phyloP scores from a whole-genome alignment of 441 rosid species.

The Pelargonium exstipulatum region DNA sequence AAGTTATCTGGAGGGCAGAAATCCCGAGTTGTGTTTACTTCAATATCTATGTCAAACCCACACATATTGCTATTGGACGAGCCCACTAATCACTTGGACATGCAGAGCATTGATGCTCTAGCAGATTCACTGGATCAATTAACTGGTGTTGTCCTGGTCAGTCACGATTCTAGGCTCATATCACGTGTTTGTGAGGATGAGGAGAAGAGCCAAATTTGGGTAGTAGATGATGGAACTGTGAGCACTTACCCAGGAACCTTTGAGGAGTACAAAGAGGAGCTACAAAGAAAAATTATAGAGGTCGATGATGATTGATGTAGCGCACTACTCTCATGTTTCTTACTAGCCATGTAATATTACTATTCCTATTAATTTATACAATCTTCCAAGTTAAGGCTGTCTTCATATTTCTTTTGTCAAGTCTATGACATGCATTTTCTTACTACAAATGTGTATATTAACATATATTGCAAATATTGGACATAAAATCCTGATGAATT shows the following conservation, averaged over 20 bases:
- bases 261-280: slow-evolving; percentile 78
- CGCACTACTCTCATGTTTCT: not conserved
- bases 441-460: no score
- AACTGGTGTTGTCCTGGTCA: slow-evolving; percentile 79
- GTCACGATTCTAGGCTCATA: slow-evolving; percentile 88
- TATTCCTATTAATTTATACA: not conserved
- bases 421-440: no score
- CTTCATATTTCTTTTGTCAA: no score
- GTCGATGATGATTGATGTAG: slow-evolving; percentile 44
- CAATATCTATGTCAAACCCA: slow-evolving; percentile 82
- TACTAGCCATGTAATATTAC: not conserved
- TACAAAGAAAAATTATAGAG: slow-evolving; percentile 73
- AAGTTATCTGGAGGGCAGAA: slow-evolving; percentile 91
- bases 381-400: not conserved
- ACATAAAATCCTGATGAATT: no score
- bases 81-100: slow-evolving; percentile 89
- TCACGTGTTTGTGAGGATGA: slow-evolving; percentile 80
- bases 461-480: no score
- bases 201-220: slow-evolving; percentile 79
- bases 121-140: slow-evolving; percentile 84
- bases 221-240: slow-evolving; percentile 72
- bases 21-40: slow-evolving; percentile 80
- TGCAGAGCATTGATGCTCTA: slow-evolving; percentile 88
- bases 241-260: slow-evolving; percentile 51
- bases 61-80: slow-evolving; percentile 83